phyloP scores from a whole-genome alignment of 2,329 filamentous ascomycete species.

The Sclerotinia sclerotiorum region DNA sequence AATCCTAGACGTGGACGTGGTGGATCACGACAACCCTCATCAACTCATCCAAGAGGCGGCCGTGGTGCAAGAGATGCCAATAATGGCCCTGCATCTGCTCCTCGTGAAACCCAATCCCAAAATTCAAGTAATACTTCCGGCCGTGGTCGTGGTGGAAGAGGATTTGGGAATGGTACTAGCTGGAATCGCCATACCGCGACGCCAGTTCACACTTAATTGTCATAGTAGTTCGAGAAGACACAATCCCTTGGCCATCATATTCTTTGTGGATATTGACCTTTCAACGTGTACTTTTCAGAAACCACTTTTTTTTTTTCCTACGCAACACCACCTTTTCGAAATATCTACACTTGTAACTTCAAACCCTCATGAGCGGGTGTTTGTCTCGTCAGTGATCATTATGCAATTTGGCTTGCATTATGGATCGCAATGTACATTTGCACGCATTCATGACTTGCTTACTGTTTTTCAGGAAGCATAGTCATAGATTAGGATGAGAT shows the following conservation, averaged over 20 bases:
- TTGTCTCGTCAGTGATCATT: constrained; percentile 37
- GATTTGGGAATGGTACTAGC: constrained; percentile 27
- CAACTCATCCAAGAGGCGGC: constrained; percentile 36
- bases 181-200: constrained; percentile 37
- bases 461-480: constrained; percentile 17
- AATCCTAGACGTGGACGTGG: constrained; percentile 39
- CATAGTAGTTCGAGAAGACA: constrained; percentile 14
- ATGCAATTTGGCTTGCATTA: constrained; percentile 33
- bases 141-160: constrained; percentile 35
- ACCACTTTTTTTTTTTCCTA: constrained; percentile 33
- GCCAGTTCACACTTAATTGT: constrained; percentile 37
- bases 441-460: constrained; percentile 31
- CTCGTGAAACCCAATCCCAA: constrained; percentile 32
- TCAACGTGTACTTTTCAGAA: constrained; percentile 29
- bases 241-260: constrained; percentile 15
- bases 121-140: constrained; percentile 29
- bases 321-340: constrained; percentile 32
- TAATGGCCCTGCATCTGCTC: constrained; percentile 32
- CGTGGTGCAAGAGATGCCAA: constrained; percentile 36
- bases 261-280: constrained; percentile 26
- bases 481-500: constrained; percentile 17
- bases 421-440: constrained; percentile 37
- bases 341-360: constrained; percentile 39
- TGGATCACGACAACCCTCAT: constrained; percentile 34
- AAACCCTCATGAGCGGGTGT: constrained; percentile 36